Evolutionary conservation across 768 basidiomycete genomes (phyloP).

Genomic region (Galerina sulciceps): DNA sequence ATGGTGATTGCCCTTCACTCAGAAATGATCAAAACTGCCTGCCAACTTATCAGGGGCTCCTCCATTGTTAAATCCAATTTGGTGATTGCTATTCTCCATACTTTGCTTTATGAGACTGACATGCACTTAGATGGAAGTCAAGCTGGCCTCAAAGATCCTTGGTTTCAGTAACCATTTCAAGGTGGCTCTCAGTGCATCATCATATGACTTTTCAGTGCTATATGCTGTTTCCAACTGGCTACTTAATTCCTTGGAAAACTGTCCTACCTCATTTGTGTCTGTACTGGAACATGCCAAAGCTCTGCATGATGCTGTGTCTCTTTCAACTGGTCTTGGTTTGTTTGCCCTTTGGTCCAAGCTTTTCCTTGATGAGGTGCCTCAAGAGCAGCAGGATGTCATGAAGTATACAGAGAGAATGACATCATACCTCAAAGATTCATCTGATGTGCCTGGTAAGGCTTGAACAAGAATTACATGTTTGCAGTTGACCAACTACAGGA

Average conservation of each 20-base stretch:
- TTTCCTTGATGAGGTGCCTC: slow-evolving; percentile 29
- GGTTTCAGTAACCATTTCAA: slow-evolving; percentile 46
- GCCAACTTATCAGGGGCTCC: not conserved
- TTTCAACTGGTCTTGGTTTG: slow-evolving; percentile 75
- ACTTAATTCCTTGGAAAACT: slow-evolving; percentile 38
- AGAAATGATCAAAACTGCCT: slow-evolving; percentile 6
- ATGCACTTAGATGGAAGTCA: slow-evolving; percentile 30
- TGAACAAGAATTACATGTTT: not conserved
- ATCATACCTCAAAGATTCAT: slow-evolving; percentile 18
- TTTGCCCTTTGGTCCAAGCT: slow-evolving; percentile 70
- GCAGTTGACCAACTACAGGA: not conserved
- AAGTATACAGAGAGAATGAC: slow-evolving; percentile 15
- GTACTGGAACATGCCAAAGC: slow-evolving; percentile 35
- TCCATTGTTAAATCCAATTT: not conserved
- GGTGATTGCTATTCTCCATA: not conserved
- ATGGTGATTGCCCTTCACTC: slow-evolving; percentile 7
- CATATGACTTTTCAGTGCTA: slow-evolving; percentile 70
- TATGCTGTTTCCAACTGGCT: slow-evolving; percentile 65
- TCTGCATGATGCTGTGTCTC: slow-evolving; percentile 54
- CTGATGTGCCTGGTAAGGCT: slow-evolving; percentile 19
- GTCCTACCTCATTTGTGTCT: slow-evolving; percentile 35
- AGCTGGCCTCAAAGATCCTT: slow-evolving; percentile 40
- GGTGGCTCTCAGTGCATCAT: slow-evolving; percentile 35
- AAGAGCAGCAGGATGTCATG: slow-evolving; percentile 4
- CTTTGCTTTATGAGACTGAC: not conserved